phyloP scores from a whole-genome alignment of 2,329 filamentous ascomycete species.

The Incumbomyces lentus region DNA sequence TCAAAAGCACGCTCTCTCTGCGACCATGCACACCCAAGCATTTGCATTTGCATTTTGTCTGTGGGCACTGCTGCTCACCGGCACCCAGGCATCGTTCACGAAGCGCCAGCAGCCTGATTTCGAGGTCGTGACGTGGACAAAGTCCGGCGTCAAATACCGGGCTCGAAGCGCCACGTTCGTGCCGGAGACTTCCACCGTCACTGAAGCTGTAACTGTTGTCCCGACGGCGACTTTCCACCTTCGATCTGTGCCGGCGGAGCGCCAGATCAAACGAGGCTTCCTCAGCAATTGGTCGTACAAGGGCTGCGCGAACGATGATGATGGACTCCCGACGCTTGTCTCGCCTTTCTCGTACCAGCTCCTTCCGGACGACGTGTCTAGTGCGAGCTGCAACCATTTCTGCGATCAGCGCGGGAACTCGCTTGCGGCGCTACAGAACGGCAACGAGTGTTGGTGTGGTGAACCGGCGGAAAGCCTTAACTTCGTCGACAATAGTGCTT shows the following conservation, averaged over 20 bases:
- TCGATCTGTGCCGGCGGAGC: neutral
- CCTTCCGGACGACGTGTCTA: neutral
- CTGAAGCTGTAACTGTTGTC: neutral
- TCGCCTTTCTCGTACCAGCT: conserved; percentile 6
- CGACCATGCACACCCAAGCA: neutral
- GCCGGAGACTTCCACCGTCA: neutral
- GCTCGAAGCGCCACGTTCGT: neutral
- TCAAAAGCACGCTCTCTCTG: too few relatives aligned
- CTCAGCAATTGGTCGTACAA: conserved; percentile 1
- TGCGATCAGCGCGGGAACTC: conserved; percentile 2
- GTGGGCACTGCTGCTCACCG: neutral
- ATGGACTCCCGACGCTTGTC: neutral
- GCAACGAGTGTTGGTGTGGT: conserved; percentile 5
- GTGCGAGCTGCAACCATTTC: conserved; percentile 2
- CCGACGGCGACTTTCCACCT: neutral
- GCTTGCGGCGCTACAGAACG: conserved; percentile 2
- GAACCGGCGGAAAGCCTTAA: neutral
- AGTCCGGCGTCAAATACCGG: neutral
- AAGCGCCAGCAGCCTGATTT: neutral
- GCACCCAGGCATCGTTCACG: neutral
- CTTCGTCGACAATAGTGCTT: conserved; percentile 1
- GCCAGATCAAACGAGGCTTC: conserved; percentile 2
- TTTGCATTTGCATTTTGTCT: neutral
- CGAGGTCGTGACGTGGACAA: conserved; percentile 3
- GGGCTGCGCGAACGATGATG: neutral